Base-by-base conservation (phyloP, 495 filamentous ascomycete species). In the Penicillium salamii region DNA sequence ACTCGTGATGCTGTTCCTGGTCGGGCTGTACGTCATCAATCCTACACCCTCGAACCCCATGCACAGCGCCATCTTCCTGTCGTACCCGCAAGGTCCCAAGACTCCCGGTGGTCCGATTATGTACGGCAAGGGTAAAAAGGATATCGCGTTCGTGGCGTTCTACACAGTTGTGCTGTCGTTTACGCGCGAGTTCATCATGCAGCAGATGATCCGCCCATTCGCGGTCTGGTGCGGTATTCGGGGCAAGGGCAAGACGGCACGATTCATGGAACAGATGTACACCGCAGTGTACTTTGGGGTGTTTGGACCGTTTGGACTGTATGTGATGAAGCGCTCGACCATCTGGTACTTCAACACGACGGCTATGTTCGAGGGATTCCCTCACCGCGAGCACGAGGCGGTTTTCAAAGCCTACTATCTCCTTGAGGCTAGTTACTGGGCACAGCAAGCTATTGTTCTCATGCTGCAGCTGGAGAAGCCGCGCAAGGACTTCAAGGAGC, bases 261-360 rank as follows among this genome's bases (percentile, higher is more conserved):
- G 93, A 13, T 97, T 95, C 77, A 95, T 97, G 89, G 93, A 98
- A 68, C 93, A 98, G 69, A 80, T 88, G 55, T 98, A 98, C 74
- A 97, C 92, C 2, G 93, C 90, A n/a, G 76, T 97, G 24, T 98
- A 98, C 75, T 97, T 97, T 61, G 82, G 69, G 8, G 59, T 96
- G 44, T 83, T 95, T 46, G 90, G 90, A 5, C 93, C 95, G 1
- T 83, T 82, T 36, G 93, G 93, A 35, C 69, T 97, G 65, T 98
- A 87, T 57, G 89, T 97, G 49, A 97, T 98, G 95, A 86, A 77
- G 55, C 77, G 81, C 20, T 89, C 90, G 7, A 85, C 90, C 9
- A 81, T 98, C n/a, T 98, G 93, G 93, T 97, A 96, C 66, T 98
- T 97, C 79, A 91, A 95, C 70, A 95, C 88, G 6, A 75, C 69